A percentile compares a stretch with the other conserved stretches of the same genome.
Conservation (phyloP, 2,329 filamentous ascomycete genomes). For the Phyllosticta paracitricarpa region DNA sequence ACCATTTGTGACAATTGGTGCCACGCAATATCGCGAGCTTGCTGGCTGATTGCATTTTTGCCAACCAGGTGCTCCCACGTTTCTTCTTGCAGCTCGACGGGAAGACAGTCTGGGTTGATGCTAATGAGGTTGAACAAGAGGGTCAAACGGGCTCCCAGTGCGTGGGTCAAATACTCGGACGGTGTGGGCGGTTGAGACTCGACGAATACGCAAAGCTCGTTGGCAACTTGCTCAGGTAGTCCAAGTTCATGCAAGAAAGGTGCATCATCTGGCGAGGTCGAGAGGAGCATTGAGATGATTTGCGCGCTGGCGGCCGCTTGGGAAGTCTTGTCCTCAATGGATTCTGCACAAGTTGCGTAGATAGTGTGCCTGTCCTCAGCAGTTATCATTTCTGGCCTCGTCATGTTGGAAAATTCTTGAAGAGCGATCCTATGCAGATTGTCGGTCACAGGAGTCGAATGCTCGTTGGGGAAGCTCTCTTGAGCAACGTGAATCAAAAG, state of each 20-base stretch:
- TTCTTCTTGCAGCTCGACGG: constrained; percentile 48
- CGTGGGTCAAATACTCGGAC: constrained; percentile 14
- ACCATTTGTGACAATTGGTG: constrained; percentile 45
- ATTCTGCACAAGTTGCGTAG: constrained; percentile 55
- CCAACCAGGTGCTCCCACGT: constrained; percentile 71
- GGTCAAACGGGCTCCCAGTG: constrained; percentile 36
- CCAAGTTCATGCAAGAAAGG: constrained; percentile 19
- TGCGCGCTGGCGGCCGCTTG: constrained; percentile 66
- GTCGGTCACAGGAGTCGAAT: constrained; percentile 48
- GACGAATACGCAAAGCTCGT: constrained; percentile 31
- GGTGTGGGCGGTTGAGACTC: constrained; percentile 14
- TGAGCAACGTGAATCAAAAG: constrained; percentile 59
- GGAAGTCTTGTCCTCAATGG: constrained; percentile 53
- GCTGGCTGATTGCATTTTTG: constrained; percentile 45
- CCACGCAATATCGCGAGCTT: constrained; percentile 61
- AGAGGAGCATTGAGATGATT: constrained; percentile 31
- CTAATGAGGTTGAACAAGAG: constrained; percentile 50
- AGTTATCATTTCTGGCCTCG: constrained; percentile 35
- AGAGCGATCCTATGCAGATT: constrained; percentile 56
- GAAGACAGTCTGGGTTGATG: constrained; percentile 52
- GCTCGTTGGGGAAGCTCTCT: constrained; percentile 51
- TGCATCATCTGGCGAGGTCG: constrained; percentile 10
- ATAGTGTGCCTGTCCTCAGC: constrained; percentile 51
- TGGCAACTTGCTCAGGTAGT: constrained; percentile 23
- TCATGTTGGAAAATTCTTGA: constrained; percentile 54